phyloP scores from a whole-genome alignment of 2,329 filamentous ascomycete species.

The Zelopaecilomyces penicillatus region DNA sequence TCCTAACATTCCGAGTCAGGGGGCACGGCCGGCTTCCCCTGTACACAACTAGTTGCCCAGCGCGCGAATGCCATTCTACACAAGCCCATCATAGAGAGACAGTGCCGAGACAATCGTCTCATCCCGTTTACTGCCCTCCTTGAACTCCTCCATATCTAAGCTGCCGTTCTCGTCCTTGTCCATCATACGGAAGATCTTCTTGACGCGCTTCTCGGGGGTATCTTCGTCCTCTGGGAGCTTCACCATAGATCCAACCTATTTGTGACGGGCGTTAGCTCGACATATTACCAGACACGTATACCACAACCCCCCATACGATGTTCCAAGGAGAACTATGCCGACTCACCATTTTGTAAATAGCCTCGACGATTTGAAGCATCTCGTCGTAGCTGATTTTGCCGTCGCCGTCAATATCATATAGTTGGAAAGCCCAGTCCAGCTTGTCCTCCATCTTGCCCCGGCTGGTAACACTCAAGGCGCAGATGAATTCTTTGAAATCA shows the following conservation, averaged over 20 bases:
- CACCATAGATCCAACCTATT: conserved; percentile 94
- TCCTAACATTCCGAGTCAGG: not conserved
- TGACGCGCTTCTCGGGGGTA: conserved; percentile 94
- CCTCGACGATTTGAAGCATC: conserved; percentile 97
- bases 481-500: conserved; percentile 99
- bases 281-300: no score
- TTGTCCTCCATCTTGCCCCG: conserved; percentile 99
- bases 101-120: conserved; percentile 97
- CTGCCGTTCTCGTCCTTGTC: conserved; percentile 99
- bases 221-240: conserved; percentile 98
- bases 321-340: not conserved
- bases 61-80: conserved; percentile 39
- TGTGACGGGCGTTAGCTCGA: no score
- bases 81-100: conserved; percentile 91
- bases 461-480: conserved; percentile 91
- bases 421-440: conserved; percentile 97
- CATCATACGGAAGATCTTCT: conserved; percentile 99
- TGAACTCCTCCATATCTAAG: conserved; percentile 95
- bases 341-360: conserved; percentile 97
- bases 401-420: conserved; percentile 98
- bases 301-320: not conserved
- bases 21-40: not conserved
- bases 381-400: conserved; percentile 99
- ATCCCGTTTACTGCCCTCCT: conserved; percentile 96
- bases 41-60: not conserved